phyloP scores from a whole-genome alignment of 768 basidiomycete species.

The Epithele typhae region DNA sequence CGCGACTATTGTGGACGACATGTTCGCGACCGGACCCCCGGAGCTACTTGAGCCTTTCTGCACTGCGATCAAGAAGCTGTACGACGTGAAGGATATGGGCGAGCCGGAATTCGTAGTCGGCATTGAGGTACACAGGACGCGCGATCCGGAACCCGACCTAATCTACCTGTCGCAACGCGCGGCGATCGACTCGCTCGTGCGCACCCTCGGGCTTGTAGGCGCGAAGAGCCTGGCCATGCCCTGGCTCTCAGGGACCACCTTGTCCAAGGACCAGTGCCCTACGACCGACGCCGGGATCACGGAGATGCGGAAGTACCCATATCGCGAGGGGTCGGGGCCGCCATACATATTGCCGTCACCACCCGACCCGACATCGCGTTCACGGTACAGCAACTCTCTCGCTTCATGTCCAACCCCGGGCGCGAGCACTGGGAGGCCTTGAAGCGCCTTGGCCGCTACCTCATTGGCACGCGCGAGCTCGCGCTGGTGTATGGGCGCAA shows the following conservation, averaged over 20 bases:
- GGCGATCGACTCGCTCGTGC: conserved; percentile 14
- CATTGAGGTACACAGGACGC: conserved; percentile 14
- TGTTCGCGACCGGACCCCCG: background rate
- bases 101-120: conserved; percentile 4
- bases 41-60: too few species aligned
- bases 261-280: conserved; percentile 1
- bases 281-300: background rate
- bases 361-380: conserved; percentile 30
- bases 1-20: background rate
- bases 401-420: conserved; percentile 19
- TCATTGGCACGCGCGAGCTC: conserved; percentile 14
- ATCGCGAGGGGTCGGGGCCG: conserved; percentile 22
- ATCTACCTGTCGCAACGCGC: conserved; percentile 9
- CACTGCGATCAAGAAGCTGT: background rate
- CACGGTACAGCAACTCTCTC: conserved; percentile 17
- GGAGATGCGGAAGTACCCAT: conserved; percentile 9
- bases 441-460: conserved; percentile 22
- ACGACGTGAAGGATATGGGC: background rate
- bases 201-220: conserved; percentile 7
- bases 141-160: conserved; percentile 7
- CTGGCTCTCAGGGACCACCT: conserved; percentile 3
- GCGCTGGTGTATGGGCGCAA: background rate
- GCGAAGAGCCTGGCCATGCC: conserved; percentile 3
- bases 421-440: conserved; percentile 19
- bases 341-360: conserved; percentile 24